Evolutionary conservation across 225 moss, liverwort and hornwort species (phyloP).

Genomic region (Straminergon stramineum): DNA sequence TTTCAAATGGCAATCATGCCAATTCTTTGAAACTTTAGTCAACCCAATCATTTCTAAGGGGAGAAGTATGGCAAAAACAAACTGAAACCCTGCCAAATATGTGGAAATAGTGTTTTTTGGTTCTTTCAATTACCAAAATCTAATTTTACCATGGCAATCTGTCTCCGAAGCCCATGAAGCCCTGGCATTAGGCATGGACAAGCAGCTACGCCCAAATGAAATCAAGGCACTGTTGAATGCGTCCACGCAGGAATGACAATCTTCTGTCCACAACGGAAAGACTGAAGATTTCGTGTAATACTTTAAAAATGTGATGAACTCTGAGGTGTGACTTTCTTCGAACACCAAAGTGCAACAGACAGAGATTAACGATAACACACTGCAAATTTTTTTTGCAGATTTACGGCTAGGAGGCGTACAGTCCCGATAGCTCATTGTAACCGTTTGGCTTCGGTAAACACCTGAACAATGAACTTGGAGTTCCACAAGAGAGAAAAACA

Average conservation of each 20-base stretch:
- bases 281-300: background rate
- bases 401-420: background rate
- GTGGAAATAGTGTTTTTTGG: background rate
- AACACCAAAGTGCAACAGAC: background rate
- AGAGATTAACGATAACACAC: background rate
- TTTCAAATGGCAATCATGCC: background rate
- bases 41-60: background rate
- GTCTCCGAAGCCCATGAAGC: background rate
- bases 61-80: background rate
- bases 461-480: slow-evolving; percentile 10
- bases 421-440: background rate
- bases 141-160: background rate
- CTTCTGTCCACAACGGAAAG: background rate
- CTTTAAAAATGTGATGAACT: background rate
- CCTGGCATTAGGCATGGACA: background rate
- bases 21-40: background rate
- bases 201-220: background rate
- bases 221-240: background rate
- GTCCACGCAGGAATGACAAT: background rate
- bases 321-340: background rate
- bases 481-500: slow-evolving; percentile 4
- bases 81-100: background rate
- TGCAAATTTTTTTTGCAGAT: background rate
- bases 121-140: background rate
- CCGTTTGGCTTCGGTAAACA: background rate